A percentile compares a stretch with the other conserved stretches of the same genome.
phyloP scores from a whole-genome alignment of 139 green algal species.

The Volvox africanus region DNA sequence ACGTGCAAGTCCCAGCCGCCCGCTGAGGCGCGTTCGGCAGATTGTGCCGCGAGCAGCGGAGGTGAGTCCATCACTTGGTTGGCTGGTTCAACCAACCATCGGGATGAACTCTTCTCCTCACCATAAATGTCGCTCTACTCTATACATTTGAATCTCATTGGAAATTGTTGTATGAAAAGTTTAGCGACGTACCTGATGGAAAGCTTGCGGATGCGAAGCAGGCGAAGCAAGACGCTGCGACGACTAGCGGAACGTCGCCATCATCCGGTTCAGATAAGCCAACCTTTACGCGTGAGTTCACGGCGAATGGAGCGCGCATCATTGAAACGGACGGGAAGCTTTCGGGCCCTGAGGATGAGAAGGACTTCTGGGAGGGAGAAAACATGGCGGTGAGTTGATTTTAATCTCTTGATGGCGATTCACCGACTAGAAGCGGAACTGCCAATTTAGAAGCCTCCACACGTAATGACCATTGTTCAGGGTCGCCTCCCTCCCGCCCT shows the following conservation, averaged over 20 bases:
- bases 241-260: background rate
- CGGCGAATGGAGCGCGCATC: slow-evolving; percentile 42
- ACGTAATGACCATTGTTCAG: too few relatives aligned
- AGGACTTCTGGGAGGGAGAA: slow-evolving; percentile 65
- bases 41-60: slow-evolving; percentile 1
- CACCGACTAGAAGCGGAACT: too few relatives aligned
- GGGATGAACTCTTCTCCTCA: too few relatives aligned
- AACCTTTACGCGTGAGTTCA: slow-evolving; percentile 35
- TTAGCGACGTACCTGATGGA: too few relatives aligned
- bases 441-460: too few relatives aligned
- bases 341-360: slow-evolving; percentile 54
- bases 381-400: slow-evolving; percentile 56
- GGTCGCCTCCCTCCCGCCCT: too few relatives aligned
- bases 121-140: too few relatives aligned
- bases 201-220: background rate
- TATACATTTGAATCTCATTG: too few relatives aligned
- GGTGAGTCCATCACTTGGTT: background rate
- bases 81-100: too few relatives aligned
- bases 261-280: background rate
- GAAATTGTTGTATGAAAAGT: too few relatives aligned
- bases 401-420: too few relatives aligned
- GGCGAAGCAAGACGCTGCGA: background rate
- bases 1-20: background rate
- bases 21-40: background rate
- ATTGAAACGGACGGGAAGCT: slow-evolving; percentile 54